A percentile compares a stretch with the other conserved stretches of the same genome.
phyloP scores from a whole-genome alignment of 1,139 yeast genomes.

The Geotrichum macrosporum region DNA sequence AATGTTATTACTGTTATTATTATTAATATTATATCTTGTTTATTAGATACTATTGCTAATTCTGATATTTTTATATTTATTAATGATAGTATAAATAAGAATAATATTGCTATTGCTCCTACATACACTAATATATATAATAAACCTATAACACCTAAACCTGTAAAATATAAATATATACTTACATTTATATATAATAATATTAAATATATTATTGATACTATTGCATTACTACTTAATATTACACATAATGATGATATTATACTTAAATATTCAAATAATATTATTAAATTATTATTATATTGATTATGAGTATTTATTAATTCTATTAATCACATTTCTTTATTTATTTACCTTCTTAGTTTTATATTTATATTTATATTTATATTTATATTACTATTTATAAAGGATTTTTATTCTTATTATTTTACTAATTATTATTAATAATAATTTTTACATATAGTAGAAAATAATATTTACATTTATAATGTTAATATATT shows the following conservation, averaged over 20 bases:
- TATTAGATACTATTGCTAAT: slow-evolving; percentile 10
- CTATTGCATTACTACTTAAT: slow-evolving; percentile 18
- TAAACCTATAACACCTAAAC: slow-evolving; percentile 32
- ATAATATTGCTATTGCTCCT: slow-evolving; percentile 36
- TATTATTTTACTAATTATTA: background rate
- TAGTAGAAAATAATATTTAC: no score
- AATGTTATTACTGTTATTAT: slow-evolving; percentile 23
- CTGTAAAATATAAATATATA: slow-evolving; percentile 31
- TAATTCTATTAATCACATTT: slow-evolving; percentile 15
- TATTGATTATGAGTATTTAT: slow-evolving; percentile 19
- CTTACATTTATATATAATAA: slow-evolving; percentile 31
- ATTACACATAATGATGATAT: slow-evolving; percentile 21
- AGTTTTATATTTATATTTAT: background rate
- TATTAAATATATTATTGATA: slow-evolving; percentile 29
- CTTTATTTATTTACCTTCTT: slow-evolving; percentile 14
- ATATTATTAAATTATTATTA: slow-evolving; percentile 17
- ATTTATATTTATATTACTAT: background rate
- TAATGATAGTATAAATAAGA: slow-evolving; percentile 36
- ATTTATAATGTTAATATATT: no score
- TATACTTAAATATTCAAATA: slow-evolving; percentile 22
- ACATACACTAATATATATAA: slow-evolving; percentile 35
- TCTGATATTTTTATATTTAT: slow-evolving; percentile 28
- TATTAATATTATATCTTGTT: slow-evolving; percentile 27
- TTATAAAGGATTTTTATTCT: slow-evolving; percentile 9
- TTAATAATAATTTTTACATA: no score